phyloP scores from a whole-genome alignment of 2,329 filamentous ascomycete species.

The Coleophoma crateriformis region DNA sequence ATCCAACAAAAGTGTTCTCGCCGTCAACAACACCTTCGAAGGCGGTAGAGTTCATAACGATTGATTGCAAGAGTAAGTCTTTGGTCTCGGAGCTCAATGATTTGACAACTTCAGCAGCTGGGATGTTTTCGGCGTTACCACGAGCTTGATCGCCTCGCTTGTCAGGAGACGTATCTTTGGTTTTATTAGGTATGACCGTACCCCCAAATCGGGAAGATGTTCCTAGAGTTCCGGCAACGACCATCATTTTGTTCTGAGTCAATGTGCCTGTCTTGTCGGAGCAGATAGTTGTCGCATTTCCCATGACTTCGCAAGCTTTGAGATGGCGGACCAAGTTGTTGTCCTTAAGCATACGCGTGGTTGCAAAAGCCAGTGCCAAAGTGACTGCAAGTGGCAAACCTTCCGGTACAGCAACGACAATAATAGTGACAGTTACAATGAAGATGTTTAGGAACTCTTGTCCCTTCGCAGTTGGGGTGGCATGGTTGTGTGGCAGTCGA shows the following conservation, averaged over 20 bases:
- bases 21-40: constrained; percentile 62
- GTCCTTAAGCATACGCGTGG: constrained; percentile 62
- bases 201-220: constrained; percentile 47
- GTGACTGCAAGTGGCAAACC: constrained; percentile 63
- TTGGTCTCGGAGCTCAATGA: constrained; percentile 20
- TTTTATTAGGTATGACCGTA: constrained; percentile 21
- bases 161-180: constrained; percentile 12
- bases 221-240: constrained; percentile 67
- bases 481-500: constrained; percentile 44
- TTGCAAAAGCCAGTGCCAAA: constrained; percentile 61
- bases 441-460: constrained; percentile 57
- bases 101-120: constrained; percentile 23
- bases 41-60: constrained; percentile 63
- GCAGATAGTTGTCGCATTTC: constrained; percentile 69
- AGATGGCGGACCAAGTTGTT: constrained; percentile 66
- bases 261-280: constrained; percentile 75
- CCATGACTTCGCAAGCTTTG: constrained; percentile 66
- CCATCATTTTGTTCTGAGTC: constrained; percentile 71
- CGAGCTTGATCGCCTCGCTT: constrained; percentile 16
- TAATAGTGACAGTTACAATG: constrained; percentile 60
- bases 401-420: constrained; percentile 66
- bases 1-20: constrained; percentile 59
- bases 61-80: constrained; percentile 52
- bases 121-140: constrained; percentile 16
- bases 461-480: constrained; percentile 48